Evolutionary conservation across 129 eudicot species (phyloP).

Genomic region (Flaveria brownii): DNA sequence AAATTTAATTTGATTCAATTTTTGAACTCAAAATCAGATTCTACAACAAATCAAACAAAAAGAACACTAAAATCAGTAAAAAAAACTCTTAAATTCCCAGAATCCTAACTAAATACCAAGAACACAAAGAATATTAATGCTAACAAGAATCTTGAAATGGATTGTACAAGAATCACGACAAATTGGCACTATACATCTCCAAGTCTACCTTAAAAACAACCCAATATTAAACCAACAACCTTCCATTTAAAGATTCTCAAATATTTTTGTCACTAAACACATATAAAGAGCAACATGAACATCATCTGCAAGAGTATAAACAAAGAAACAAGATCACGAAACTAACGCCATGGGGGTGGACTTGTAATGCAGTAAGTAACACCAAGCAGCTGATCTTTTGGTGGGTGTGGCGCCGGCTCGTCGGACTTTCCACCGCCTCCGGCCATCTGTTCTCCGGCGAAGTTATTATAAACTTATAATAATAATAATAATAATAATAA

Average conservation of each 20-base stretch:
- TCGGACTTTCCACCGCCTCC: constrained; percentile 71
- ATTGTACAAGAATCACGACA: constrained; percentile 30
- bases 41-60: not conserved
- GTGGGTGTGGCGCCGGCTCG: constrained; percentile 94
- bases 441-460: constrained; percentile 49
- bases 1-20: not conserved
- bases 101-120: constrained; percentile 19
- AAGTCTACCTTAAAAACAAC: constrained; percentile 19
- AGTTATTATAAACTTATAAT: not conserved
- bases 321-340: not conserved
- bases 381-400: constrained; percentile 86
- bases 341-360: constrained; percentile 96
- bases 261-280: constrained; percentile 3
- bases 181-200: constrained; percentile 16
- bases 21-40: not conserved
- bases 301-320: no score
- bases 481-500: not conserved
- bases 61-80: not conserved
- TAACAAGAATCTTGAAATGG: constrained; percentile 5
- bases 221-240: constrained; percentile 8
- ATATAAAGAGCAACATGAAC: not conserved
- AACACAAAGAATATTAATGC: constrained; percentile 14
- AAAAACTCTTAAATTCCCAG: not conserved
- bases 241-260: constrained; percentile 12
- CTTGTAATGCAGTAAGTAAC: constrained; percentile 93